Evolutionary conservation across 805 yeast genomes (phyloP).

Genomic region (Metschnikowia orientalis): DNA sequence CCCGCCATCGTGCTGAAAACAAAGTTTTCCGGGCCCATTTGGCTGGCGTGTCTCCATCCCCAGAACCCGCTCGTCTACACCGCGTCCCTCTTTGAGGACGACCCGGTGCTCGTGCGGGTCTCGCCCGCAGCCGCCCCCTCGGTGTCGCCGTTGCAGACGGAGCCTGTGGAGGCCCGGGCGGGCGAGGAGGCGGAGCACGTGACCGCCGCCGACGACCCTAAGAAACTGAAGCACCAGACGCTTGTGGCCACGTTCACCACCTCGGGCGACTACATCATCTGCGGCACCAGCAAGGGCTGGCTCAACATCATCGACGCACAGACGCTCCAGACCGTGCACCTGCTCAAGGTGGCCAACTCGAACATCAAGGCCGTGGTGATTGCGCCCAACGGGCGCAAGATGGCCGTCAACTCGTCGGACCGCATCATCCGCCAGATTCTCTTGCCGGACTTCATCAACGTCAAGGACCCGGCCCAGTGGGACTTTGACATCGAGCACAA

Average conservation of each 20-base stretch:
- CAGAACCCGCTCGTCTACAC: conserved; percentile 42
- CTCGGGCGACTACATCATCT: conserved; percentile 51
- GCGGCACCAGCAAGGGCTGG: conserved; percentile 82
- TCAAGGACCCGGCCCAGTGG: conserved; percentile 30
- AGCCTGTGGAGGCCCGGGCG: conserved; percentile 10
- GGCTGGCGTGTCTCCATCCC: conserved; percentile 64
- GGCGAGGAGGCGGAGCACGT: too few relatives aligned
- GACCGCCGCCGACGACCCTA: conserved; percentile 14
- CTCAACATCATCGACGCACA: conserved; percentile 45
- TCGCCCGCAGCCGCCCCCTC: conserved; percentile 4
- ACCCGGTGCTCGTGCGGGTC: conserved; percentile 45
- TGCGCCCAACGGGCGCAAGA: conserved; percentile 53
- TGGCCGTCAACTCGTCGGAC: conserved; percentile 77
- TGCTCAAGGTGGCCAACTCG: conserved; percentile 58
- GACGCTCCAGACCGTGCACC: conserved; percentile 36
- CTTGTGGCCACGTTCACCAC: conserved; percentile 49
- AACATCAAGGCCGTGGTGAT: conserved; percentile 66
- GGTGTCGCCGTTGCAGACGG: conserved; percentile 19
- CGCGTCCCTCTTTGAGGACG: conserved; percentile 63
- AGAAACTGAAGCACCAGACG: conserved; percentile 36
- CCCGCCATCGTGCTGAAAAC: conserved; percentile 39
- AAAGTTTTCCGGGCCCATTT: conserved; percentile 64
- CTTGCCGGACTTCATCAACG: conserved; percentile 41
- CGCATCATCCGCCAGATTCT: conserved; percentile 63
- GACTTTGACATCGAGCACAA: conserved; percentile 69